Percentiles rank a stretch among this genome's conserved stretches.
These are phyloP conservation scores for Xylaria sp. DNA, from an alignment of 2,329 filamentous ascomycete genomes.

Conservation along the genomic window DNA sequence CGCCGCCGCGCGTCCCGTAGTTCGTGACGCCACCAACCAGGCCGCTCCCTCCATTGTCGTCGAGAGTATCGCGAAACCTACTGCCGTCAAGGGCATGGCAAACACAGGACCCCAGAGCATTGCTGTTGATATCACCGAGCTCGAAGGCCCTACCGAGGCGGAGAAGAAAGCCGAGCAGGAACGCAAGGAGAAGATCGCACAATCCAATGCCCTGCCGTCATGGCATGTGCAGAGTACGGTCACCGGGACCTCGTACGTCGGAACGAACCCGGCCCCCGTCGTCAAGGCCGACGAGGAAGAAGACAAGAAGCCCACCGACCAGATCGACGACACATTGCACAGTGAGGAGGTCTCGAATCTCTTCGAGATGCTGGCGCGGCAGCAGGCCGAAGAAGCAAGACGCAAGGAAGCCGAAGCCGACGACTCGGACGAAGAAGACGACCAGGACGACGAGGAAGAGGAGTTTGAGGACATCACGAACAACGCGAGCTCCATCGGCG, in stretches of 20 bases:
- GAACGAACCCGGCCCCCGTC: conserved; percentile 47
- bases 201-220: conserved; percentile 75
- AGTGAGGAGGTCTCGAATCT: conserved; percentile 72
- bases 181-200: conserved; percentile 72
- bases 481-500: conserved; percentile 45
- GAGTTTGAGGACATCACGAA: conserved; percentile 53
- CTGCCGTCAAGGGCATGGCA: conserved; percentile 75
- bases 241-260: conserved; percentile 68
- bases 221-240: conserved; percentile 80
- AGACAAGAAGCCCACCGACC: conserved; percentile 57
- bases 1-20: conserved; percentile 70
- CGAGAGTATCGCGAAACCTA: conserved; percentile 65
- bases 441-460: conserved; percentile 45
- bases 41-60: conserved; percentile 69
- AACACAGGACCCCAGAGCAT: conserved; percentile 76
- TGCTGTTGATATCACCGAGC: conserved; percentile 74
- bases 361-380: conserved; percentile 73
- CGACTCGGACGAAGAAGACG: conserved; percentile 51
- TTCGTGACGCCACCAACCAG: conserved; percentile 74
- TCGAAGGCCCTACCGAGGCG: conserved; percentile 72
- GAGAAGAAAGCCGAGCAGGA: conserved; percentile 72
- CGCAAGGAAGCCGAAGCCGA: conserved; percentile 61
- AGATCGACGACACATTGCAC: conserved; percentile 58
- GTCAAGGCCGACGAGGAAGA: conserved; percentile 59
- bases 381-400: conserved; percentile 62